Evolutionary conservation across 2,329 filamentous ascomycete genomes (phyloP).

Genomic region (Aureobasidium sp.): DNA sequence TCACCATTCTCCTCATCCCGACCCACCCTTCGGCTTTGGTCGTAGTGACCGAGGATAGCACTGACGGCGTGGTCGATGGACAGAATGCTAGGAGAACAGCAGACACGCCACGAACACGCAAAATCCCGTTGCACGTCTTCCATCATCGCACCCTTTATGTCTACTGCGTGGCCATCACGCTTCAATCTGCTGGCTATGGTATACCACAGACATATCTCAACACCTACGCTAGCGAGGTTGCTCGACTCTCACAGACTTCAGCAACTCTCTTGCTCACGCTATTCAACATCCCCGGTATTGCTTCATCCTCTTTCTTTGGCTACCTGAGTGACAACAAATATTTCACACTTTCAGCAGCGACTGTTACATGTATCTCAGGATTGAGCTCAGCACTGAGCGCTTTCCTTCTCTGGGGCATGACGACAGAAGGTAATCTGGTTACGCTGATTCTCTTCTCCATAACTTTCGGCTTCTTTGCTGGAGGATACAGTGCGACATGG

Average conservation of each 20-base stretch:
- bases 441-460: slow-evolving; percentile 53
- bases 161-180: slow-evolving; percentile 46
- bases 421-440: slow-evolving; percentile 33
- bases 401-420: slow-evolving; percentile 55
- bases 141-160: slow-evolving; percentile 49
- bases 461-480: slow-evolving; percentile 58
- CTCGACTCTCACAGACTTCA: slow-evolving; percentile 40
- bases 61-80: background rate
- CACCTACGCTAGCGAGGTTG: slow-evolving; percentile 45
- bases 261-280: slow-evolving; percentile 49
- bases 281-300: slow-evolving; percentile 51
- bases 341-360: slow-evolving; percentile 40
- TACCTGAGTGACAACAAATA: slow-evolving; percentile 46
- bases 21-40: slow-evolving; percentile 14
- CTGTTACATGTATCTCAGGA: slow-evolving; percentile 49
- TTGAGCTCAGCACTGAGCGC: slow-evolving; percentile 47
- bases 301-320: slow-evolving; percentile 52
- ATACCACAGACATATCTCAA: slow-evolving; percentile 52
- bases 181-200: slow-evolving; percentile 52
- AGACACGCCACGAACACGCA: slow-evolving; percentile 21
- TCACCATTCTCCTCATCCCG: slow-evolving; percentile 37
- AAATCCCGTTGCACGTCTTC: slow-evolving; percentile 43
- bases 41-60: background rate
- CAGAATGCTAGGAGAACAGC: background rate
- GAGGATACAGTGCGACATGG: slow-evolving; percentile 56